phyloP scores from a whole-genome alignment of 768 basidiomycete species.

The Tylopilus rubrobrunneus region DNA sequence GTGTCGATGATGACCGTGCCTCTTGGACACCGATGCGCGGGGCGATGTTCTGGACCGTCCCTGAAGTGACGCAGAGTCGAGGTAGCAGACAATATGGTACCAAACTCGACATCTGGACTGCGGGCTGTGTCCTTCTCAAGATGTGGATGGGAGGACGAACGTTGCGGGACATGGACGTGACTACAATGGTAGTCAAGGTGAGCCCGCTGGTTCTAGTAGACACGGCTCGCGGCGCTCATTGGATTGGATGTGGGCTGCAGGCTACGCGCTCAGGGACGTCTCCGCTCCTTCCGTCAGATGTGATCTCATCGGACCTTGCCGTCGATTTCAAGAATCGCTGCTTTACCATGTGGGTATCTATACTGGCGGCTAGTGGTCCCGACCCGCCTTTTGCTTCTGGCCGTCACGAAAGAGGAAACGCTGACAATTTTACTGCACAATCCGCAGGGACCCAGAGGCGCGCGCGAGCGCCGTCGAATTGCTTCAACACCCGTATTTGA shows the following conservation, averaged over 20 bases:
- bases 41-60: constrained; percentile 98
- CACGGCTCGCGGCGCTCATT: too few species aligned
- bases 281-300: constrained; percentile 65
- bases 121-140: constrained; percentile 93
- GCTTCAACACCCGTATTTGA: too few species aligned
- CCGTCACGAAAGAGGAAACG: too few species aligned
- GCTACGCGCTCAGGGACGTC: constrained; percentile 72
- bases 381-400: too few species aligned
- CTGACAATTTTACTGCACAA: too few species aligned
- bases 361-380: too few species aligned
- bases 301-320: constrained; percentile 52
- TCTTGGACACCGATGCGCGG: constrained; percentile 89
- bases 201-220: neutral
- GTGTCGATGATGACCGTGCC: constrained; percentile 73
- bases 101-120: constrained; percentile 96
- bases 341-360: too few species aligned
- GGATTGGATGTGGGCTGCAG: constrained; percentile 20
- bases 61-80: constrained; percentile 79
- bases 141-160: constrained; percentile 93
- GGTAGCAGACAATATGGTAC: constrained; percentile 79
- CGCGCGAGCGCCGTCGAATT: too few species aligned
- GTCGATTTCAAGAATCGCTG: too few species aligned
- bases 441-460: too few species aligned
- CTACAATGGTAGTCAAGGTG: constrained; percentile 89
- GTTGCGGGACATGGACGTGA: constrained; percentile 78